Evolutionary conservation across 768 basidiomycete genomes (phyloP).

Genomic region (Exidia glandulosa): DNA sequence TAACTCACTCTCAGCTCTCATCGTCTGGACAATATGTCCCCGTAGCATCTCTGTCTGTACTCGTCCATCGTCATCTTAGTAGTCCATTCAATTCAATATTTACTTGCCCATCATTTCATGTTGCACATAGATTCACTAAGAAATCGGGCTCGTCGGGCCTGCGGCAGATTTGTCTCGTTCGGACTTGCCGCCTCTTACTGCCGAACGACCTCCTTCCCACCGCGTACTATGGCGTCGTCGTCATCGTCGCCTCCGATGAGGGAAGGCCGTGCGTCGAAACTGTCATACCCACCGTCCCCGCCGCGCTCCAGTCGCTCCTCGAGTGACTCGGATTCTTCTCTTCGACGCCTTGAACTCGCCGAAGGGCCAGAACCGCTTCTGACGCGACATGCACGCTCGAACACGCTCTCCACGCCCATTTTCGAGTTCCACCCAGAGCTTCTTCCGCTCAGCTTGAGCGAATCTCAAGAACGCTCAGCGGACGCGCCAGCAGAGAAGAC

Average conservation of each 20-base stretch:
- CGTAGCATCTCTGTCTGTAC: too few species aligned
- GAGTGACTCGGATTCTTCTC: slow-evolving; percentile 48
- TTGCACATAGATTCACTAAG: too few species aligned
- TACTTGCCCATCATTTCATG: too few species aligned
- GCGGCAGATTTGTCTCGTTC: too few species aligned
- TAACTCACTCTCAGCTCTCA: too few species aligned
- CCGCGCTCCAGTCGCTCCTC: slow-evolving; percentile 11
- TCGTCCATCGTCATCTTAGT: too few species aligned
- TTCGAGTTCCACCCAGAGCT: slow-evolving; percentile 74
- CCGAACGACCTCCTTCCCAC: too few species aligned
- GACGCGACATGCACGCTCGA: slow-evolving; percentile 35
- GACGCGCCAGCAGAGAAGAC: slow-evolving; percentile 50
- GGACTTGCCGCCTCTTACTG: too few species aligned
- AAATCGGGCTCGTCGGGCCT: too few species aligned
- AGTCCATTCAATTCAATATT: too few species aligned
- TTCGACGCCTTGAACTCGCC: slow-evolving; percentile 69
- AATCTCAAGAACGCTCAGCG: slow-evolving; percentile 40
- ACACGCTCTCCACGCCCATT: slow-evolving; percentile 46
- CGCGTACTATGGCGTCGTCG: too few species aligned
- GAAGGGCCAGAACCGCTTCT: slow-evolving; percentile 41
- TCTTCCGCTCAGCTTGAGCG: slow-evolving; percentile 67
- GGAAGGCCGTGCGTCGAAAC: background rate
- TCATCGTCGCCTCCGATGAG: background rate
- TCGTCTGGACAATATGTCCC: too few species aligned
- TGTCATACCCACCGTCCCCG: slow-evolving; percentile 10